Conservation (phyloP, 1,284 basidiomycete species). For the Waitea zeae region DNA sequence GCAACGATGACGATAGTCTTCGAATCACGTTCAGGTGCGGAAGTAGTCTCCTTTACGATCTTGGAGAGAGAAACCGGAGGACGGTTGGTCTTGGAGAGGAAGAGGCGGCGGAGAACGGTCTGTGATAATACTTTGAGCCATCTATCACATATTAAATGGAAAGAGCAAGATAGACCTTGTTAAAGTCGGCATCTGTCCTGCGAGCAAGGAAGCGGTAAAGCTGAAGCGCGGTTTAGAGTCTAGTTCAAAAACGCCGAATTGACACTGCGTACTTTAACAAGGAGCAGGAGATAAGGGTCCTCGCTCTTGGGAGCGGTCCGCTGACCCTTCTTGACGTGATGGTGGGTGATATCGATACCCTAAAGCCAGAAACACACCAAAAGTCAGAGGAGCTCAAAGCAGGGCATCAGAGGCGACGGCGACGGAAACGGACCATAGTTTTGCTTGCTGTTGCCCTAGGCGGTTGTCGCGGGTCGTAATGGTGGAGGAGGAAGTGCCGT, state of each 20-base stretch:
- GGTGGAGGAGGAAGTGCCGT: too few relatives aligned
- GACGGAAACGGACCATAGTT: conserved; percentile 70
- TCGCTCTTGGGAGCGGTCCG: conserved; percentile 94
- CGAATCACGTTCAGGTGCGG: conserved; percentile 49
- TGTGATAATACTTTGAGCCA: conserved; percentile 12
- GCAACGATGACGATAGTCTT: conserved; percentile 88
- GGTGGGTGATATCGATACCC: conserved; percentile 96
- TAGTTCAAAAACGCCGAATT: conserved; percentile 1
- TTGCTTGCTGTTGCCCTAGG: too few relatives aligned
- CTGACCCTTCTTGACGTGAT: conserved; percentile 98
- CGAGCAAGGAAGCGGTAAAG: conserved; percentile 98
- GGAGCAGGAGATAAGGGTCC: conserved; percentile 96
- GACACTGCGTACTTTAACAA: conserved; percentile 74
- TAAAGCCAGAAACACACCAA: conserved; percentile 20
- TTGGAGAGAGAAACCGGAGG: conserved; percentile 91
- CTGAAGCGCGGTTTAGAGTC: conserved; percentile 23
- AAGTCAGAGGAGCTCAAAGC: conserved; percentile 7
- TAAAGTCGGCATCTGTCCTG: conserved; percentile 91
- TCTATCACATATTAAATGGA: conserved; percentile 7
- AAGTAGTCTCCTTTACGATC: conserved; percentile 68
- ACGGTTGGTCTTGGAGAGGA: conserved; percentile 95
- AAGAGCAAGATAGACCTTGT: conserved; percentile 51
- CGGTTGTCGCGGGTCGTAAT: too few relatives aligned
- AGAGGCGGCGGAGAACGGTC: conserved; percentile 91
- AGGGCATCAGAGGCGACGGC: too few relatives aligned